Evolutionary conservation across 805 yeast species (phyloP).

Genomic region (Suhomyces sp.): DNA sequence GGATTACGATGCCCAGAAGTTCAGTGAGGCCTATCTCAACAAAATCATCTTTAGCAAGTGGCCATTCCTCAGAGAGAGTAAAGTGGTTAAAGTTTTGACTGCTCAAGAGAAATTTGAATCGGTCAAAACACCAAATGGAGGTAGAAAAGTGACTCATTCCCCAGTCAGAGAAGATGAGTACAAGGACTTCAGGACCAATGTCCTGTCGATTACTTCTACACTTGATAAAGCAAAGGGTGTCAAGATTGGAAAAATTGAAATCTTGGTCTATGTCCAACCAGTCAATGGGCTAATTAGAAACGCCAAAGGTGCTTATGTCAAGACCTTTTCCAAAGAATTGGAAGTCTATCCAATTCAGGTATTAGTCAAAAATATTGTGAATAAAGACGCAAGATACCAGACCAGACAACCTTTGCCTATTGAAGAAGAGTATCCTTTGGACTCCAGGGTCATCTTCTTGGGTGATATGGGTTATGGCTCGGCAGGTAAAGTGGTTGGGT

Average conservation of each 20-base stretch:
- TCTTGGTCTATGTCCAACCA: constrained; percentile 66
- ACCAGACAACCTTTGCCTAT: constrained; percentile 76
- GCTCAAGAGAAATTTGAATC: constrained; percentile 47
- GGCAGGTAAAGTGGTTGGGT: constrained; percentile 64
- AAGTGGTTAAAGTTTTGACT: constrained; percentile 61
- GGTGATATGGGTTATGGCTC: constrained; percentile 90
- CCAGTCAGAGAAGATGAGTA: constrained; percentile 42
- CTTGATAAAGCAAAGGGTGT: constrained; percentile 63
- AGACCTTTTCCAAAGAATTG: constrained; percentile 56
- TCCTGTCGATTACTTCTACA: constrained; percentile 35
- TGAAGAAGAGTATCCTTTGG: constrained; percentile 76
- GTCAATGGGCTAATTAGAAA: constrained; percentile 76
- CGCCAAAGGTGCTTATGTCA: constrained; percentile 68
- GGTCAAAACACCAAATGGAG: constrained; percentile 25
- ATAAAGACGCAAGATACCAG: constrained; percentile 69
- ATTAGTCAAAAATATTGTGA: constrained; percentile 68
- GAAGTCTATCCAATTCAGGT: constrained; percentile 74
- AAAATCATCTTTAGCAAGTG: constrained; percentile 72
- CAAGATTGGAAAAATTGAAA: constrained; percentile 48
- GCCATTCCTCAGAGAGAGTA: constrained; percentile 88
- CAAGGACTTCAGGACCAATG: constrained; percentile 43
- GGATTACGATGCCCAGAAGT: constrained; percentile 57
- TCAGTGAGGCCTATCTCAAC: constrained; percentile 61
- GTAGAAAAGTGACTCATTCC: constrained; percentile 26
- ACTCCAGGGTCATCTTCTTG: constrained; percentile 68